Evolutionary conservation across 306 rosid species (phyloP), one percentile per base, ranked within the genome.

Genomic region (Gillenia trifoliata): DNA sequence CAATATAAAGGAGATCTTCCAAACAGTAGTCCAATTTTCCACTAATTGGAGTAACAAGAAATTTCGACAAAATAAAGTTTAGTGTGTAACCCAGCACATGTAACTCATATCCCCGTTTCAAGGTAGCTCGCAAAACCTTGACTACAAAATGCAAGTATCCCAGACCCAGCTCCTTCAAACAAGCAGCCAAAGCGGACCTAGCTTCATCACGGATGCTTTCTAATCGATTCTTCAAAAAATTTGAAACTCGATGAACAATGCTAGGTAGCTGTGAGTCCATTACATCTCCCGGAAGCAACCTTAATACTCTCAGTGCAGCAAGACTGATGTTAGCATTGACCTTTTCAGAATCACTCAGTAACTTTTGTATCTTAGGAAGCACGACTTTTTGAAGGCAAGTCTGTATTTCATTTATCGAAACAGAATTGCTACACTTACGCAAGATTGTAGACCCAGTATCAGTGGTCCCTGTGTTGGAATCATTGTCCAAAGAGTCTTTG

Each of bases 171-270:
- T 91, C 98, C 83, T 88, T 91, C 88, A 94, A 81, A 86, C 96
- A 89, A 64, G 92, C 79, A 72, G 89, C 93, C 93, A 94, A 69
- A 11, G 94, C 92, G 70, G 89, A 85, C 84, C 98, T 88, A 78
- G 97, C 98, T 75, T 89, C 98, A 60, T 94, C 94, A 45, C 98
- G 96, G 28, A 88, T 72, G 83, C 97, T 91, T 87, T 91, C 96
- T 34, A 84, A 77, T 82, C 88, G 92, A 71, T 86, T 82, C 88
- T 91, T 94, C 85, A 94, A 79, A 78, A 91, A 91, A 82, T 90
- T 94, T 68, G 92, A 83, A 75, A 94, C 83, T 38, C 96, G 94
- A 68, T 91, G 98, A 74, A 87, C 79, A 52, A 88, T 86, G 49
- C 88, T 88, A 29, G 97, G 84, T 73, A 94, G 96, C 85, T 90